phyloP scores from a whole-genome alignment of 2,329 filamentous ascomycete genomes.

The Neocucurbitaria cava region DNA sequence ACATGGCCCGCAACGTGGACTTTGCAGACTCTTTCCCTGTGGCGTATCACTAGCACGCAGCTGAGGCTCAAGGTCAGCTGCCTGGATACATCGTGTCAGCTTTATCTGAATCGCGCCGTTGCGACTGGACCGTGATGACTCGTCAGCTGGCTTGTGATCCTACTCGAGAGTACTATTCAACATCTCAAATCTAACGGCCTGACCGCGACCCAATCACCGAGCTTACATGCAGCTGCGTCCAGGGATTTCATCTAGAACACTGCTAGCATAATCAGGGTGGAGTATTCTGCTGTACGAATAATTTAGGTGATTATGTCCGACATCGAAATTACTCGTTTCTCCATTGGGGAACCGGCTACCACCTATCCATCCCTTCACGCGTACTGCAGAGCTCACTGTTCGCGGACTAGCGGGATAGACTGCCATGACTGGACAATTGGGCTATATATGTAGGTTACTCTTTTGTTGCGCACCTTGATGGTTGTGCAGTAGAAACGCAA shows the following conservation, averaged over 20 bases:
- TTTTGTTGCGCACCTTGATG: neutral
- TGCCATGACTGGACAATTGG: neutral
- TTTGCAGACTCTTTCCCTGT: neutral
- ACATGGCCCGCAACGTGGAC: neutral
- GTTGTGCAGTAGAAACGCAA: neutral
- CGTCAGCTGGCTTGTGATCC: neutral
- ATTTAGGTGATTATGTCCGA: no score
- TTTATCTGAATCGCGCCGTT: neutral
- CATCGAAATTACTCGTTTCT: no score
- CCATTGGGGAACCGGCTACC: no score
- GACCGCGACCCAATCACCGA: neutral
- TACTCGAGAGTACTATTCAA: neutral
- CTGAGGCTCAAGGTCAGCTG: slow-evolving; percentile 5
- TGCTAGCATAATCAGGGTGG: neutral
- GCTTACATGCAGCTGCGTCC: neutral
- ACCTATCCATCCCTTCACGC: no score
- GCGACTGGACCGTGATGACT: neutral
- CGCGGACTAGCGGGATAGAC: neutral
- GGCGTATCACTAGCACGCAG: neutral
- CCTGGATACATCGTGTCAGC: neutral
- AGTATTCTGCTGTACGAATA: no score
- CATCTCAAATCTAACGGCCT: neutral
- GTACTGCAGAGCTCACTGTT: no score
- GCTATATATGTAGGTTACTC: neutral
- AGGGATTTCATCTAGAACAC: neutral